Percentiles rank a stretch among this genome's conserved stretches.
These are phyloP conservation scores for Rosa chinensis DNA, from an alignment of 306 rosid species.

Conservation along the genomic window DNA sequence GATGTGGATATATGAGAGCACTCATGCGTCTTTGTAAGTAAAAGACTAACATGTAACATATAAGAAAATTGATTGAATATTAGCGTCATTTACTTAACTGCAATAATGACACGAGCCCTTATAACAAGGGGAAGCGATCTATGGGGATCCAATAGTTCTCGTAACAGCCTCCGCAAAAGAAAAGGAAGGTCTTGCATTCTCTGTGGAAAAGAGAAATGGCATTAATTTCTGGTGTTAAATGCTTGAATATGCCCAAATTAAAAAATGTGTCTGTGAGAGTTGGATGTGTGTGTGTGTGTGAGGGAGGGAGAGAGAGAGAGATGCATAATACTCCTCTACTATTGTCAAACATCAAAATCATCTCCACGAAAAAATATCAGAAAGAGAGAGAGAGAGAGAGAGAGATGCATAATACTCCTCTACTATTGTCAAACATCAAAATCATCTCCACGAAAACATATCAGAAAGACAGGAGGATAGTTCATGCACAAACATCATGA, in stretches of 20 bases:
- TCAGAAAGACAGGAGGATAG: neutral
- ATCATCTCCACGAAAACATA: neutral
- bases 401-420: neutral
- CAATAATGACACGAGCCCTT: constrained; percentile 64
- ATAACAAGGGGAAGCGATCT: constrained; percentile 83
- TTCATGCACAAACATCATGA: neutral
- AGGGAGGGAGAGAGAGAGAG: neutral
- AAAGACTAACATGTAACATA: neutral
- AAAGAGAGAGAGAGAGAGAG: neutral
- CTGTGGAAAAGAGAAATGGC: constrained; percentile 36
- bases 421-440: neutral
- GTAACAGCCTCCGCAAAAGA: constrained; percentile 62
- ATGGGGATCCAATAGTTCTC: constrained; percentile 64
- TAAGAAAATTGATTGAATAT: neutral
- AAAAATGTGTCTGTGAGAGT: neutral
- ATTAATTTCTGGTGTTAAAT: constrained; percentile 14
- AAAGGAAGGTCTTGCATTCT: constrained; percentile 80
- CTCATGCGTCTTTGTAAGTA: neutral
- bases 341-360: no score
- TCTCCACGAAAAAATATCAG: no score
- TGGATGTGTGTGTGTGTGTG: no score
- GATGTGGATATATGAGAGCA: neutral
- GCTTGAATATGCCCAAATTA: neutral
- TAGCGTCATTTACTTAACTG: constrained; percentile 51
- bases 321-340: no score